A percentile compares a stretch with the other conserved stretches of the same genome.
Conservation (phyloP, 495 filamentous ascomycete genomes). For the Bathelium albidoporum region DNA sequence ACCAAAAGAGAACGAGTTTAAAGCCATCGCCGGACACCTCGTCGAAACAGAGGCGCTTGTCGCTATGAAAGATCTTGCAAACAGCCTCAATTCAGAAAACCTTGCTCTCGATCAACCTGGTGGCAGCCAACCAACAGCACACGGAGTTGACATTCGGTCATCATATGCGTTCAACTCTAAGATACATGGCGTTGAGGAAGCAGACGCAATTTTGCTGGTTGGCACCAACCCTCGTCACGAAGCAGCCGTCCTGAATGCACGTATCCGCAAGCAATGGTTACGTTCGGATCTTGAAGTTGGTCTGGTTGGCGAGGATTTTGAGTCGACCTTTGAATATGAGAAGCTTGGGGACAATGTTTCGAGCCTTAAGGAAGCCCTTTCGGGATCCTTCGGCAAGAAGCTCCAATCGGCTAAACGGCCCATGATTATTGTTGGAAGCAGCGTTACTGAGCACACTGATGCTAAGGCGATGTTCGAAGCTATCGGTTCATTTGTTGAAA, state of each 20-base stretch:
- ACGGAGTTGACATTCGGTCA: slow-evolving; percentile 86
- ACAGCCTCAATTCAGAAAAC: slow-evolving; percentile 93
- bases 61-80: slow-evolving; percentile 91
- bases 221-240: slow-evolving; percentile 93
- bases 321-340: slow-evolving; percentile 87
- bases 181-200: slow-evolving; percentile 85
- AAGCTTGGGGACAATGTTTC: slow-evolving; percentile 70
- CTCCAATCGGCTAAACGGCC: slow-evolving; percentile 77
- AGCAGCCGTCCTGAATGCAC: slow-evolving; percentile 86
- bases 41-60: slow-evolving; percentile 86
- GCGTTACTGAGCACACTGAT: slow-evolving; percentile 78
- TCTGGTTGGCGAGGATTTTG: slow-evolving; percentile 81
- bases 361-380: slow-evolving; percentile 70
- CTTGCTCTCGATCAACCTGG: slow-evolving; percentile 82
- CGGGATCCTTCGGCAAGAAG: slow-evolving; percentile 85
- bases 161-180: slow-evolving; percentile 96
- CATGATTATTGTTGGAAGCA: slow-evolving; percentile 91
- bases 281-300: slow-evolving; percentile 89
- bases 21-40: slow-evolving; percentile 83
- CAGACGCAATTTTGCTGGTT: slow-evolving; percentile 82
- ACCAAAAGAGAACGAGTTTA: slow-evolving; percentile 85
- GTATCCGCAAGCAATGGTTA: slow-evolving; percentile 95
- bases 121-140: slow-evolving; percentile 73
- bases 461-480: slow-evolving; percentile 86
- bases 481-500: slow-evolving; percentile 81